These are phyloP conservation scores for Lactarius trivialis DNA, from an alignment of 768 basidiomycete genomes.

Conservation along the genomic window DNA sequence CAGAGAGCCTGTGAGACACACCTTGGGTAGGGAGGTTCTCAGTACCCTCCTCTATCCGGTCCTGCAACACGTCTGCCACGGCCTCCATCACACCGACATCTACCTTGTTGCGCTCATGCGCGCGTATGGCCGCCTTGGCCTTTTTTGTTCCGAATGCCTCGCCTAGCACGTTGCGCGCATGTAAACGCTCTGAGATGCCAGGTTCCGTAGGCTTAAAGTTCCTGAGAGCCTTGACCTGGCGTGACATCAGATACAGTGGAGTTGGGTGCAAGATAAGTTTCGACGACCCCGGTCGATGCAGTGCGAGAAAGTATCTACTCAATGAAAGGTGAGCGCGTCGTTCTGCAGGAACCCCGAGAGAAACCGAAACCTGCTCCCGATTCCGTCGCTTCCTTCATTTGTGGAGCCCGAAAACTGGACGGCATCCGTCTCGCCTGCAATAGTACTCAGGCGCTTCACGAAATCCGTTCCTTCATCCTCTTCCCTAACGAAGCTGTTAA, in stretches of 20 bases:
- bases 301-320: constrained; percentile 72
- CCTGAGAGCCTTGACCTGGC: constrained; percentile 82
- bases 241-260: constrained; percentile 62
- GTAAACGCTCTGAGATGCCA: constrained; percentile 48
- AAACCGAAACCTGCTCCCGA: constrained; percentile 60
- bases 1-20: constrained; percentile 32
- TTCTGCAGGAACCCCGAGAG: too few species aligned
- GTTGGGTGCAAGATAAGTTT: constrained; percentile 63
- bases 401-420: constrained; percentile 76
- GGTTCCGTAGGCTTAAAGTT: constrained; percentile 45
- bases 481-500: constrained; percentile 50
- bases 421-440: constrained; percentile 78
- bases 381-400: constrained; percentile 43
- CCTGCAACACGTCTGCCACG: constrained; percentile 75
- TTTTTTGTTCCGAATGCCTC: constrained; percentile 95
- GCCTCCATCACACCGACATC: constrained; percentile 84
- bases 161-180: constrained; percentile 73
- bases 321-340: background rate
- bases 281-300: constrained; percentile 72
- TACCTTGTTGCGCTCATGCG: constrained; percentile 83
- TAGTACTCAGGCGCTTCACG: constrained; percentile 33
- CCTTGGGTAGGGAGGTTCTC: constrained; percentile 63
- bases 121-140: constrained; percentile 77
- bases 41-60: constrained; percentile 71
- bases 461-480: constrained; percentile 30